These are phyloP conservation scores for Colletotrichum trifolii DNA, from an alignment of 2,329 filamentous ascomycete genomes.

Conservation along the genomic window DNA sequence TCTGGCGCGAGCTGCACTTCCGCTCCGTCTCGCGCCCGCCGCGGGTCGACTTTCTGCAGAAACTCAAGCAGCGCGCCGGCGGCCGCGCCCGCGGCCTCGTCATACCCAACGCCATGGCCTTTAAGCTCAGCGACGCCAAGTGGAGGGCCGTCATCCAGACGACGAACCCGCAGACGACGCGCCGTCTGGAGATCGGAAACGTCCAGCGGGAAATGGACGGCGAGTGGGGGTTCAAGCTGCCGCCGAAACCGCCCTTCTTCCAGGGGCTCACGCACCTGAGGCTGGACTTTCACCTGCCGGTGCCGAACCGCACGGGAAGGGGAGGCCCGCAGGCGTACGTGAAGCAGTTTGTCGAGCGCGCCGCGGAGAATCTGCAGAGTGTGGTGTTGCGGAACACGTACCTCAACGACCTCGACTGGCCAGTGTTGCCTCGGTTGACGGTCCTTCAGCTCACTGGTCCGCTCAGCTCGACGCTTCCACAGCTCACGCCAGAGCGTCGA, in stretches of 20 bases:
- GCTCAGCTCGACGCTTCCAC: conserved; percentile 12
- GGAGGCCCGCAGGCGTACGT: conserved; percentile 29
- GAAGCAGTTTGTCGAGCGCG: conserved; percentile 26
- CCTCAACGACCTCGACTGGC: conserved; percentile 31
- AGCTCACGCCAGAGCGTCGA: conserved; percentile 25
- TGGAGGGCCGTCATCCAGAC: conserved; percentile 36
- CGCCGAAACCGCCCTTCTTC: conserved; percentile 31
- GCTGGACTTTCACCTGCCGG: conserved; percentile 17
- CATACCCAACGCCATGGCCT: conserved; percentile 26
- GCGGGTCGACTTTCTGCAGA: conserved; percentile 27
- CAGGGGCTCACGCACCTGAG: conserved; percentile 20
- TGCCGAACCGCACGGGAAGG: conserved; percentile 11
- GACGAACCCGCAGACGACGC: conserved; percentile 31
- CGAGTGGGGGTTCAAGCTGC: conserved; percentile 34
- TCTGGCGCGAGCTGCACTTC: conserved; percentile 35
- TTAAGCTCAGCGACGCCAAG: conserved; percentile 32
- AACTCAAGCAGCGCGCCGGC: conserved; percentile 26
- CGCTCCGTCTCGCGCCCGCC: conserved; percentile 15
- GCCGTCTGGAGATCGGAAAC: conserved; percentile 29
- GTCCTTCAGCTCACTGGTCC: conserved; percentile 29
- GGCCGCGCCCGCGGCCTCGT: conserved; percentile 30
- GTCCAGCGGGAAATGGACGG: conserved; percentile 25
- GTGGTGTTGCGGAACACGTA: conserved; percentile 23
- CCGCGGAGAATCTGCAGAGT: conserved; percentile 18
- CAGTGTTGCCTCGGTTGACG: conserved; percentile 30